These are phyloP conservation scores for Boechera retrofracta DNA, from an alignment of 345 rosid species.

Conservation along the genomic window DNA sequence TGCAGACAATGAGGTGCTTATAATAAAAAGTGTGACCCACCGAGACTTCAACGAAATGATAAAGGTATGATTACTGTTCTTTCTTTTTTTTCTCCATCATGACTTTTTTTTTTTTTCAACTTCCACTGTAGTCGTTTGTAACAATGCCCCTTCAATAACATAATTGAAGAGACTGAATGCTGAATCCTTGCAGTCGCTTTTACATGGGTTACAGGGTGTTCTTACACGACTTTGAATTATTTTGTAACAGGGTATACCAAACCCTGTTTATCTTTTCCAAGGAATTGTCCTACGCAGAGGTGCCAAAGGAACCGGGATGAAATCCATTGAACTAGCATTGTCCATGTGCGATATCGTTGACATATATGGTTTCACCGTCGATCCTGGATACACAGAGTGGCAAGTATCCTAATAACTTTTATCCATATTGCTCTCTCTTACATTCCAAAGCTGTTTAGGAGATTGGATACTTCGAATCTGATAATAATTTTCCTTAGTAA, in stretches of 20 bases:
- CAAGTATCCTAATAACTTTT: slow-evolving; percentile 39
- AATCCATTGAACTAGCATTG: slow-evolving; percentile 89
- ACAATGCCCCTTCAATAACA: neutral
- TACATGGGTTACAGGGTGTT: slow-evolving; percentile 12
- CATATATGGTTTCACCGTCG: slow-evolving; percentile 96
- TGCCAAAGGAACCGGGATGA: slow-evolving; percentile 99
- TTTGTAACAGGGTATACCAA: slow-evolving; percentile 74
- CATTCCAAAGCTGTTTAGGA: slow-evolving; percentile 8
- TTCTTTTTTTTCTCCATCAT: neutral
- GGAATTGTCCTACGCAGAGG: slow-evolving; percentile 95
- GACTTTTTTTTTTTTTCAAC: neutral
- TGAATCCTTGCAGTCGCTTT: slow-evolving; percentile 13
- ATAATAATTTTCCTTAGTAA: slow-evolving; percentile 19
- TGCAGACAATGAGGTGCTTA: slow-evolving; percentile 91
- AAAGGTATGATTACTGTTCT: slow-evolving; percentile 58
- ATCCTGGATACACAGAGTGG: slow-evolving; percentile 99
- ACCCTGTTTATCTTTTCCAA: slow-evolving; percentile 99
- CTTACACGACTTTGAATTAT: slow-evolving; percentile 14
- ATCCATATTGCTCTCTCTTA: slow-evolving; percentile 16
- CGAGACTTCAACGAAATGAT: slow-evolving; percentile 90
- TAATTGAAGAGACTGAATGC: slow-evolving; percentile 23
- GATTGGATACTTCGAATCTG: neutral
- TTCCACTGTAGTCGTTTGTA: slow-evolving; percentile 19
- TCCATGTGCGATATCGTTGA: slow-evolving; percentile 95
- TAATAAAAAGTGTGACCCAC: slow-evolving; percentile 92